Evolutionary conservation across 352 stramenopile species (phyloP), one percentile per base, ranked within the genome.

Genomic region (Phytophthora nicotianae): DNA sequence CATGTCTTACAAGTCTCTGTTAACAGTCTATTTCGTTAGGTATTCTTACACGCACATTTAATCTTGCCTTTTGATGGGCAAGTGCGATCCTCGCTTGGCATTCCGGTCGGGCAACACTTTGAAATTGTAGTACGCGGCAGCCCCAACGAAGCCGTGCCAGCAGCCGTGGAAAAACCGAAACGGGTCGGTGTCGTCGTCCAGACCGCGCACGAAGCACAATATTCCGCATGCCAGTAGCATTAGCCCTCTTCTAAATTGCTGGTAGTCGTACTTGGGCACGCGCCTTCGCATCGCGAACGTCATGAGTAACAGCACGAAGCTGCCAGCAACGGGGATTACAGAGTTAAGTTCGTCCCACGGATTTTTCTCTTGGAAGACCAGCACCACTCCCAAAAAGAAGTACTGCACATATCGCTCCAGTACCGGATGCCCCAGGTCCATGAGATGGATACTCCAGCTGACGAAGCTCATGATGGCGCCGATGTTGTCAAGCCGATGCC

Each of bases 401-500:
- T 93, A 93, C 52, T 93, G 83, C 40, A 88, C 45, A 32, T 91
- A 91, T 5, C 66, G 69, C 68, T 85, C 60, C 10, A 67, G 58
- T 24, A 75, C 27, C 4, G 69, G 61, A 21, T 72, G 50, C 4
- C 65, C 65, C 19, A 93, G 49, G 43, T 93, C 82, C 80, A 91
- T 91, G 50, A 93, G 77, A 63, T 93, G 79, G 48, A 93, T 87
- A 20, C 37, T 68, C 84, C 81, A 91, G 57, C 75, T 76, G 41
- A 93, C 64, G 50, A 93, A 90, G 68, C 80, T 89, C 82, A 90
- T 91, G 73, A 91, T 86, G 60, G 84, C 88, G 56, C 82, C 84
- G 41, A 93, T 90, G 48, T 93, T 93, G 62, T 93, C 84, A 21
- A 93, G 74, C 2, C 81, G 79, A 62, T 93, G 84, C 84, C 84